Evolutionary conservation across 208 protist genomes (phyloP).

Genomic region (Trypanosoma conorhini): DNA sequence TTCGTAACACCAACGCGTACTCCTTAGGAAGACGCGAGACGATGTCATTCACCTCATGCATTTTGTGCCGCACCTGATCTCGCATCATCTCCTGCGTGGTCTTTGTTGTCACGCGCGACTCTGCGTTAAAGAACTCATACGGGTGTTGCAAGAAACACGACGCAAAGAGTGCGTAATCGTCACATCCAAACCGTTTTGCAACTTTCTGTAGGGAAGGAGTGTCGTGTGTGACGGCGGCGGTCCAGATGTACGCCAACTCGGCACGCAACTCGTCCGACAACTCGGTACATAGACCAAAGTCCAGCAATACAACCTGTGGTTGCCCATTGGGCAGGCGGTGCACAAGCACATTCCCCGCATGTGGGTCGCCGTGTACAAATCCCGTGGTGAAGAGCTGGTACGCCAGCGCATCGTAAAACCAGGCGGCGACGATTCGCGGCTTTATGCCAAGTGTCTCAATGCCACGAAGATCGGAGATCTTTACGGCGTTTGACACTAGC

Average conservation of each 20-base stretch:
- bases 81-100: slow-evolving; percentile 67
- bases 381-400: slow-evolving; percentile 94
- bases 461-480: slow-evolving; percentile 71
- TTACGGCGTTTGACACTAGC: slow-evolving; percentile 67
- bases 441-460: slow-evolving; percentile 64
- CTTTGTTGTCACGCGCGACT: slow-evolving; percentile 33
- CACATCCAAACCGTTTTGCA: slow-evolving; percentile 53
- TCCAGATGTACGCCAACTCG: slow-evolving; percentile 80
- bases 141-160: slow-evolving; percentile 87
- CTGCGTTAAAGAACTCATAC: slow-evolving; percentile 60
- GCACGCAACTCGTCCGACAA: slow-evolving; percentile 53
- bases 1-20: slow-evolving; percentile 88
- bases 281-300: slow-evolving; percentile 96
- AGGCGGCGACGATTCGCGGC: slow-evolving; percentile 51
- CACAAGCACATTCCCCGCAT: slow-evolving; percentile 95
- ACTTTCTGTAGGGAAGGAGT: slow-evolving; percentile 49
- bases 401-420: slow-evolving; percentile 88
- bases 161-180: slow-evolving; percentile 81
- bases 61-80: slow-evolving; percentile 60
- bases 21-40: slow-evolving; percentile 77
- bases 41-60: slow-evolving; percentile 82
- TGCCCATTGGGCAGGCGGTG: slow-evolving; percentile 48
- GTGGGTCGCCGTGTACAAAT: slow-evolving; percentile 95
- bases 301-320: slow-evolving; percentile 90
- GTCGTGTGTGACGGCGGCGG: slow-evolving; percentile 66